Percentiles rank a stretch among this genome's conserved stretches.
These are phyloP conservation scores for Fusarium metavorans DNA, from an alignment of 2,329 filamentous ascomycete genomes.

Conservation along the genomic window DNA sequence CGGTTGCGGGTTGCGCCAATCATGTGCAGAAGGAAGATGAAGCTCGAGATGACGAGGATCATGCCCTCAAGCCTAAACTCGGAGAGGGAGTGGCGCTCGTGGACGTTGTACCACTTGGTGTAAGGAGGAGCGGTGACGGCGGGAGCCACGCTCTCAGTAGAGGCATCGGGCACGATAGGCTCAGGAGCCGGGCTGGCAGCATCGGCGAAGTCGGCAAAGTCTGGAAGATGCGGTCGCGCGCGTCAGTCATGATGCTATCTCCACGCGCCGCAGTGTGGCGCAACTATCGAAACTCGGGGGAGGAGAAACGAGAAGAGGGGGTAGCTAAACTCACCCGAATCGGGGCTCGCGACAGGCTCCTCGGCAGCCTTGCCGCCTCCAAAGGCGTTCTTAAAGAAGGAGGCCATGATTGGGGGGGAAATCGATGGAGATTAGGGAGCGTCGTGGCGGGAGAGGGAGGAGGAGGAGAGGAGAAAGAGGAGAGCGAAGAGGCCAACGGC, in stretches of 20 bases:
- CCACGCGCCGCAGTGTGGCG: constrained; percentile 32
- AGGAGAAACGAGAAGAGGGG: not conserved
- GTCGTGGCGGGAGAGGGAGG: constrained; percentile 27
- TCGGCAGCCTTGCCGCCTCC: constrained; percentile 70
- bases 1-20: constrained; percentile 86
- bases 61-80: constrained; percentile 92
- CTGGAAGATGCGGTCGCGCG: constrained; percentile 58
- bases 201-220: constrained; percentile 94
- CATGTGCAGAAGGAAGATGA: constrained; percentile 83
- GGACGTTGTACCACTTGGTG: constrained; percentile 96
- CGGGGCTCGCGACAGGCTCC: constrained; percentile 63
- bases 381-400: constrained; percentile 76
- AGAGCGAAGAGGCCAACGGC: constrained; percentile 36
- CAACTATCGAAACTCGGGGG: constrained; percentile 5
- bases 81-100: constrained; percentile 85
- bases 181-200: constrained; percentile 75
- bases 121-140: constrained; percentile 71
- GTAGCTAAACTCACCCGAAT: constrained; percentile 69
- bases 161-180: constrained; percentile 59
- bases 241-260: constrained; percentile 41
- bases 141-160: constrained; percentile 60
- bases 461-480: constrained; percentile 28
- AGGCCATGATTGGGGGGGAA: constrained; percentile 59
- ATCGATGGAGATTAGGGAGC: constrained; percentile 38
- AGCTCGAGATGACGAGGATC: constrained; percentile 79